These are phyloP conservation scores for Cordyceps pruinosa DNA, from an alignment of 2,329 filamentous ascomycete species.

Conservation along the genomic window DNA sequence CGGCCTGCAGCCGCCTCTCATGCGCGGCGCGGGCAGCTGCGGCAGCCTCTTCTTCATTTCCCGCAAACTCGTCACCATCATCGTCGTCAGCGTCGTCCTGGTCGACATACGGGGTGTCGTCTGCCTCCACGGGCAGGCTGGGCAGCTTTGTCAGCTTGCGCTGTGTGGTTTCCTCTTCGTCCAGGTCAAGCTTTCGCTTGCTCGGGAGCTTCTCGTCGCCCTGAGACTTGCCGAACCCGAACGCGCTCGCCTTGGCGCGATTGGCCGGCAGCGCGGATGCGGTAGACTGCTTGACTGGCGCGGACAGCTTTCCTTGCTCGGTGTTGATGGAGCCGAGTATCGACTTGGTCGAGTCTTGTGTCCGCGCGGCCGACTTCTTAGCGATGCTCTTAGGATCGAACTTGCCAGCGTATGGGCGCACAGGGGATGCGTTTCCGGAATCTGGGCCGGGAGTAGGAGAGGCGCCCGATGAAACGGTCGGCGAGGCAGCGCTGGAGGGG, in stretches of 20 bases:
- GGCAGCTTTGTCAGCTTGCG: slow-evolving; percentile 90
- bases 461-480: slow-evolving; percentile 43
- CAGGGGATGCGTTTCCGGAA: slow-evolving; percentile 42
- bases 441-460: slow-evolving; percentile 40
- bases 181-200: slow-evolving; percentile 74
- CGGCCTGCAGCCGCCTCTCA: slow-evolving; percentile 61
- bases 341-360: slow-evolving; percentile 45
- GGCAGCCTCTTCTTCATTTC: slow-evolving; percentile 79
- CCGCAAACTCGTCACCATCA: slow-evolving; percentile 69
- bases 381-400: slow-evolving; percentile 82
- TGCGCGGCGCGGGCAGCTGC: slow-evolving; percentile 80
- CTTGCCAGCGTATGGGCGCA: slow-evolving; percentile 63
- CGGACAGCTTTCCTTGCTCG: slow-evolving; percentile 29
- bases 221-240: slow-evolving; percentile 68
- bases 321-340: slow-evolving; percentile 41
- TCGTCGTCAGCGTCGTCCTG: slow-evolving; percentile 65
- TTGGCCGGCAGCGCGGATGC: slow-evolving; percentile 57
- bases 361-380: slow-evolving; percentile 63
- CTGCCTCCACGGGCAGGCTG: slow-evolving; percentile 60
- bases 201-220: slow-evolving; percentile 56
- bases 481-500: slow-evolving; percentile 36
- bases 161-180: slow-evolving; percentile 78
- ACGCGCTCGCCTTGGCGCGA: slow-evolving; percentile 70
- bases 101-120: slow-evolving; percentile 53
- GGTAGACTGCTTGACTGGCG: slow-evolving; percentile 28